Evolutionary conservation across 768 basidiomycete genomes (phyloP).

Genomic region (Termitomyces sp.): DNA sequence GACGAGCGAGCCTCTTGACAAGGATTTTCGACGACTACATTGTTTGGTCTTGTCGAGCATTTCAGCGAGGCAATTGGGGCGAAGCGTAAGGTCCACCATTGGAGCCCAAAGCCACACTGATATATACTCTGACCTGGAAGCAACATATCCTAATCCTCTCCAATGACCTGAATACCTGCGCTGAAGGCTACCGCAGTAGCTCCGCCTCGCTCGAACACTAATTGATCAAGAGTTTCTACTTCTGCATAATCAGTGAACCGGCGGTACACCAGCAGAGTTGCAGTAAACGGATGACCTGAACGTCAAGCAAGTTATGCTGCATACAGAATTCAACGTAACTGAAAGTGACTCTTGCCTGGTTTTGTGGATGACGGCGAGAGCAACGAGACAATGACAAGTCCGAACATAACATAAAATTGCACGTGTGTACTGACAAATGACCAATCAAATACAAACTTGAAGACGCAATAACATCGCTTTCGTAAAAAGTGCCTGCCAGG

Average conservation of each 20-base stretch:
- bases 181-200: too few relatives aligned
- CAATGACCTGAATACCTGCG: not conserved
- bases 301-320: not conserved
- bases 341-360: not conserved
- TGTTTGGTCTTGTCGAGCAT: not conserved
- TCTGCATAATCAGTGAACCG: not conserved
- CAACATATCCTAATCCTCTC: not conserved
- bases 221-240: not conserved
- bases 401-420: not conserved
- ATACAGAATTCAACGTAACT: not conserved
- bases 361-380: not conserved
- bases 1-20: not conserved
- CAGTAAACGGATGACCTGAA: not conserved
- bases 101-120: not conserved
- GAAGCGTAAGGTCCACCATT: not conserved
- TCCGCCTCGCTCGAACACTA: not conserved
- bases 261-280: not conserved
- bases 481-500: not conserved
- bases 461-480: not conserved
- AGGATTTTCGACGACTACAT: not conserved
- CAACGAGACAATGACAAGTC: too few relatives aligned
- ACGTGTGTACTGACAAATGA: not conserved
- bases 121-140: not conserved
- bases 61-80: not conserved
- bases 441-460: not conserved